Conservation (phyloP, 1,139 yeast genomes). For the Saccharomyces hybrid region DNA sequence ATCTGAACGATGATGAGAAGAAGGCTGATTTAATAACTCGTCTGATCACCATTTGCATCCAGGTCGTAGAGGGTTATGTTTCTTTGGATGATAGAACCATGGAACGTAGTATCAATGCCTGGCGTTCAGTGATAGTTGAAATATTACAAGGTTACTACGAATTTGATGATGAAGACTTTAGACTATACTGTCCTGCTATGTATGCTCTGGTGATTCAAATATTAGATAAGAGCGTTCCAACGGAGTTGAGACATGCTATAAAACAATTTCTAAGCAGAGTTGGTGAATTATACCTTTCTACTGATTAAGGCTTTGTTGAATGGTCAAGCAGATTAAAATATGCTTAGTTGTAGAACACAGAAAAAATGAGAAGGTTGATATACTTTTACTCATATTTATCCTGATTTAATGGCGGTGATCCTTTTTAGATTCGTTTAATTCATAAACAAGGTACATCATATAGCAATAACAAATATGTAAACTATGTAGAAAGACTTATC, state of each 20-base stretch:
- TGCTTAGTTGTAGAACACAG: neutral
- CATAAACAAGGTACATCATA: neutral
- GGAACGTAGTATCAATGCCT: slow-evolving; percentile 71
- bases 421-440: neutral
- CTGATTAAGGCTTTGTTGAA: neutral
- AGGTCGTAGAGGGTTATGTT: slow-evolving; percentile 62
- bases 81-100: slow-evolving; percentile 68
- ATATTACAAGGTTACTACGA: slow-evolving; percentile 75
- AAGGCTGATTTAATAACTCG: slow-evolving; percentile 40
- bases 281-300: slow-evolving; percentile 48
- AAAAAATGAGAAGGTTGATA: neutral
- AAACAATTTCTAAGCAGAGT: slow-evolving; percentile 60
- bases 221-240: slow-evolving; percentile 59
- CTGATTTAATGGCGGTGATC: neutral
- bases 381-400: neutral
- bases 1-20: slow-evolving; percentile 49
- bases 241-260: slow-evolving; percentile 63
- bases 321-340: neutral
- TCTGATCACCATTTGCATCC: slow-evolving; percentile 64
- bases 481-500: neutral
- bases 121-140: slow-evolving; percentile 90
- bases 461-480: neutral
- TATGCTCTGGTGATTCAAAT: slow-evolving; percentile 62
- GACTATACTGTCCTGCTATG: slow-evolving; percentile 52
- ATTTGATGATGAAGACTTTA: slow-evolving; percentile 70